Conservation (phyloP, 164 flowering plant species). For the Tinospora cordifolia region DNA sequence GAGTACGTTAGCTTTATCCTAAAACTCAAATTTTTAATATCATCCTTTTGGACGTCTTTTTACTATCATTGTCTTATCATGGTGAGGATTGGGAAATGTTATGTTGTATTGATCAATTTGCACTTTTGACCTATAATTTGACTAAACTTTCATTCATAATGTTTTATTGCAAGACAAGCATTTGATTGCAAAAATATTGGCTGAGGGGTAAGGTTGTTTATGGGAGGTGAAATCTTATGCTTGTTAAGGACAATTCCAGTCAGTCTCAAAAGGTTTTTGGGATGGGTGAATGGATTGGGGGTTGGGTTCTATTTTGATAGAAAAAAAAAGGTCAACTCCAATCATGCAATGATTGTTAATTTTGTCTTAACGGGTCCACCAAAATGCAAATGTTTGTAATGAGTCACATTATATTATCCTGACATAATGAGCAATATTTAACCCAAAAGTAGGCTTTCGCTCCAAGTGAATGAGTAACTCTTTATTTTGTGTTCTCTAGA, state of each 20-base stretch:
- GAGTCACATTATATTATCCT: not conserved
- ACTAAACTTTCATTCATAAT: not conserved
- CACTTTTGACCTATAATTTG: not conserved
- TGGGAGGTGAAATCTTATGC: too few relatives aligned
- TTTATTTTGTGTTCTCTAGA: not conserved
- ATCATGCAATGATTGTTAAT: too few relatives aligned
- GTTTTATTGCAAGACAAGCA: not conserved
- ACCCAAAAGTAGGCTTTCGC: not conserved
- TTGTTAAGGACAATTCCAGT: too few relatives aligned
- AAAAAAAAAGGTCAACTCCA: too few relatives aligned
- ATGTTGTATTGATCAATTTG: not conserved
- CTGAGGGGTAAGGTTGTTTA: not conserved
- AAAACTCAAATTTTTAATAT: not conserved
- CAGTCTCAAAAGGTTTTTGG: too few relatives aligned
- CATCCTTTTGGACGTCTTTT: not conserved
- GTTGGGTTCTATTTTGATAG: too few relatives aligned
- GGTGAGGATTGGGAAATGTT: not conserved
- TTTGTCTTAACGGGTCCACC: not conserved
- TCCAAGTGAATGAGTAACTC: not conserved
- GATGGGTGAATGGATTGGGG: too few relatives aligned
- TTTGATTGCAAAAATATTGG: not conserved
- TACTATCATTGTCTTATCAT: not conserved
- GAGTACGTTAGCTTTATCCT: constrained; percentile 51
- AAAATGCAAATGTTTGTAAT: not conserved
- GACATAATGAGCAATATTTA: not conserved